These are phyloP conservation scores for Pleodorina starrii DNA, from an alignment of 139 green algal species.

Conservation along the genomic window DNA sequence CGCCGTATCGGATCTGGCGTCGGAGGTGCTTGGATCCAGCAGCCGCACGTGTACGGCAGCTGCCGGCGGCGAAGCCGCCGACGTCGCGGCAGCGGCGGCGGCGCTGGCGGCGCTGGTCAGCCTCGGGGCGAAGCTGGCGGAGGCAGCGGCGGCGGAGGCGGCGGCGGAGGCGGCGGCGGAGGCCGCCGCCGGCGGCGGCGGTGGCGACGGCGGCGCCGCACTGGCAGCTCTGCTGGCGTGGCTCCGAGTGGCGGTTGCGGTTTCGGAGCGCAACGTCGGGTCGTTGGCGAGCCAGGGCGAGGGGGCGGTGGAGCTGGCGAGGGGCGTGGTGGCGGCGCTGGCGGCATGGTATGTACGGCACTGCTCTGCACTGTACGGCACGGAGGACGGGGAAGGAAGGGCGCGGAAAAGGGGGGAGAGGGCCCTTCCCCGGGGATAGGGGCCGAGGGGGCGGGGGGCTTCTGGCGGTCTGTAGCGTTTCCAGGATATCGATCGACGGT, in stretches of 20 bases:
- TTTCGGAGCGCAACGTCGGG: conserved; percentile 63
- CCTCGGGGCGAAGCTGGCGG: neutral
- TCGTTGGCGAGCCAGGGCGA: neutral
- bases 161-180: conserved; percentile 33
- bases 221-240: neutral
- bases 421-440: neutral
- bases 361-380: too few relatives aligned
- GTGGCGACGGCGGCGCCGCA: neutral
- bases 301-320: conserved; percentile 49
- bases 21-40: conserved; percentile 59
- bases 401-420: too few relatives aligned
- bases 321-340: conserved; percentile 69
- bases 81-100: conserved; percentile 47
- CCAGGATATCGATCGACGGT: too few relatives aligned
- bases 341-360: conserved; percentile 42
- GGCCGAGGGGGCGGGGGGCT: too few relatives aligned
- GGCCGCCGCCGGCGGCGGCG: neutral
- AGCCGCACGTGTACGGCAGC: neutral
- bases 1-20: conserved; percentile 54
- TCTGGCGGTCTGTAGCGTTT: too few relatives aligned
- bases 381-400: too few relatives aligned
- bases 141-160: conserved; percentile 31
- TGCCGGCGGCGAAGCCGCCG: conserved; percentile 46
- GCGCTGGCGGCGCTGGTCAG: conserved; percentile 51
- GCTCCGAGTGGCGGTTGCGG: conserved; percentile 44